phyloP scores from a whole-genome alignment of 306 rosid species.

The Benincasa hispida region DNA sequence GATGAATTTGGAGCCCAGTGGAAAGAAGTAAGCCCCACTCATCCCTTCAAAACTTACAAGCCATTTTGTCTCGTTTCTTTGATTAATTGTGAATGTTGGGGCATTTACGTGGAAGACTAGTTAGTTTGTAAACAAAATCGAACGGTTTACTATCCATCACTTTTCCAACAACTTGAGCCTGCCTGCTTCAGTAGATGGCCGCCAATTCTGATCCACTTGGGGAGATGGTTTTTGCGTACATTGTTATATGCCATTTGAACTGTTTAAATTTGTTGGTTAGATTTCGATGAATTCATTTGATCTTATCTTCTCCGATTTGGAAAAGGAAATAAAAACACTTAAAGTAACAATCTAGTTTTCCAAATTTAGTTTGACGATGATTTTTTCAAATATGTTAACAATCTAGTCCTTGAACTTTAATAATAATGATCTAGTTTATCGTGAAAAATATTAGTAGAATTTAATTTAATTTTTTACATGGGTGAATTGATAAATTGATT shows the following conservation, averaged over 20 bases:
- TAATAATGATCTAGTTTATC: no score
- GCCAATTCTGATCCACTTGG: not conserved
- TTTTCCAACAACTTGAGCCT: not conserved
- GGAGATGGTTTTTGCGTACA: not conserved
- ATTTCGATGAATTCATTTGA: not conserved
- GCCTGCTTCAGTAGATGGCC: not conserved
- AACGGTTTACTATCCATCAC: not conserved
- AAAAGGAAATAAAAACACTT: no score
- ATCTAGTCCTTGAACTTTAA: no score
- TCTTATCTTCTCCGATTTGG: no score
- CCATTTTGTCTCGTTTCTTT: not conserved
- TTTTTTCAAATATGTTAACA: no score
- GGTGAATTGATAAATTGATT: no score
- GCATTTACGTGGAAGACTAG: constrained; percentile 1
- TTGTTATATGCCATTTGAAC: not conserved
- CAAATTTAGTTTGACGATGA: no score
- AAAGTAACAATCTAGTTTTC: no score
- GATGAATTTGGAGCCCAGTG: constrained; percentile 29
- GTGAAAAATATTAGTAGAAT: no score
- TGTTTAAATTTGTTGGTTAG: not conserved
- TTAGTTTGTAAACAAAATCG: not conserved
- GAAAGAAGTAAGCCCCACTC: constrained; percentile 8
- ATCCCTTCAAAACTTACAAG: not conserved
- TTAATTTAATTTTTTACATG: no score
- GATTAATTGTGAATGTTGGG: not conserved